These are phyloP conservation scores for Candida coquimbonensis DNA, from an alignment of 805 yeast genomes.

Conservation along the genomic window DNA sequence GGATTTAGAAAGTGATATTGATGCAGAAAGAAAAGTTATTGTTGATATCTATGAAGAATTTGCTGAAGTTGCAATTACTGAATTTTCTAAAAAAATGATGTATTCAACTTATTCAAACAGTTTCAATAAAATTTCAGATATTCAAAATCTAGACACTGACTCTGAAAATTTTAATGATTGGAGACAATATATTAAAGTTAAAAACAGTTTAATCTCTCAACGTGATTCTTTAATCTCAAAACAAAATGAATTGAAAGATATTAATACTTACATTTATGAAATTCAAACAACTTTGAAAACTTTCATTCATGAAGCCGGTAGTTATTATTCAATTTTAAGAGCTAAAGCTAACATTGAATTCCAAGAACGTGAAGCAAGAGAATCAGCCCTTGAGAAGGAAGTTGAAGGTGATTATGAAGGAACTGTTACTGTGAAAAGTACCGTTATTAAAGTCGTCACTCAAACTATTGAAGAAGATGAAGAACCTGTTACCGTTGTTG, in stretches of 20 bases:
- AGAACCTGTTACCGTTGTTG: no score
- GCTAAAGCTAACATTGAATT: constrained; percentile 53
- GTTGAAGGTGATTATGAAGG: not conserved
- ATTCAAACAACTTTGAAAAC: constrained; percentile 36
- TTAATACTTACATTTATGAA: constrained; percentile 28
- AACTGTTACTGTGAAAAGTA: not conserved
- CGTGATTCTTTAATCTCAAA: constrained; percentile 44
- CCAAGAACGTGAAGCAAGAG: constrained; percentile 45
- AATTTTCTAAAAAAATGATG: constrained; percentile 56
- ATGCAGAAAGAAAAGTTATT: constrained; percentile 35
- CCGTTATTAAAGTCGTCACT: not conserved
- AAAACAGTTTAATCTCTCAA: constrained; percentile 44
- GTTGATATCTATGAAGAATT: constrained; percentile 69
- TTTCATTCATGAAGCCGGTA: constrained; percentile 53
- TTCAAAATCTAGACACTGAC: constrained; percentile 22
- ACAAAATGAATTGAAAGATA: constrained; percentile 24
- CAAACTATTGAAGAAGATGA: constrained; percentile 6
- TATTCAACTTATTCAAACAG: constrained; percentile 22
- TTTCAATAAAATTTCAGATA: constrained; percentile 16
- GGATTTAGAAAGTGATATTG: constrained; percentile 29
- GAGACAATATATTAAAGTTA: constrained; percentile 53
- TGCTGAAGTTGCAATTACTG: constrained; percentile 58
- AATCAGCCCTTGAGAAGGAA: constrained; percentile 13
- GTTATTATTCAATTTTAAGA: constrained; percentile 48
- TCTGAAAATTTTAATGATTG: constrained; percentile 41